Percentiles rank a stretch among this genome's conserved stretches.
Evolutionary conservation across 306 rosid species (phyloP).

Genomic region (Acacia crassicarpa): DNA sequence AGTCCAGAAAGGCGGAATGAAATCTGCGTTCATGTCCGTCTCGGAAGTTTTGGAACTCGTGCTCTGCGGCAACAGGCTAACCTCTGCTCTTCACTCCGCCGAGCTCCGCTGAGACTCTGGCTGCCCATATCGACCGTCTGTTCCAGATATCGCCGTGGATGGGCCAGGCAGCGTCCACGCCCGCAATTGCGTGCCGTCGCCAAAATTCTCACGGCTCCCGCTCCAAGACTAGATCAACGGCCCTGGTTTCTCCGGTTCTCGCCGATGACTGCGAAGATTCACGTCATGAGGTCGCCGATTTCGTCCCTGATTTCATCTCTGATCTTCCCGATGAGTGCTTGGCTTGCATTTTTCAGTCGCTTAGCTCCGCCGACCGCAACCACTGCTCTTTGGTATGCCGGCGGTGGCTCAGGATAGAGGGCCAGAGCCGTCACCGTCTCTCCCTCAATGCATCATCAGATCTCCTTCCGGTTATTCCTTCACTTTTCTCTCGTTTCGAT

Average conservation of each 20-base stretch:
- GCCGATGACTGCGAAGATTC: conserved; percentile 13
- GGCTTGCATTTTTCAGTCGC: conserved; percentile 77
- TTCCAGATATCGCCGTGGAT: conserved; percentile 47
- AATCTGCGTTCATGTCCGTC: conserved; percentile 57
- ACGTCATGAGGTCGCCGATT: conserved; percentile 2
- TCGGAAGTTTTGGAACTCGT: neutral
- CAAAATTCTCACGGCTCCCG: conserved; percentile 44
- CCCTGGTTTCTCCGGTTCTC: conserved; percentile 58
- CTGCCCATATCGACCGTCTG: conserved; percentile 30
- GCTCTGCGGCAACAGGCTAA: neutral
- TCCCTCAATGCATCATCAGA: conserved; percentile 76
- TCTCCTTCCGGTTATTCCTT: conserved; percentile 48
- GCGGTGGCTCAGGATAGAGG: conserved; percentile 87
- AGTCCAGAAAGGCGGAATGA: conserved; percentile 45
- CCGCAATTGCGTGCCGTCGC: conserved; percentile 54
- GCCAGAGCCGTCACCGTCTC: conserved; percentile 90
- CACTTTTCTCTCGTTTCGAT: conserved; percentile 83
- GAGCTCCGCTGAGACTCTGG: conserved; percentile 19
- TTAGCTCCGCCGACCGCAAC: conserved; percentile 76
- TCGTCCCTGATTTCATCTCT: conserved; percentile 56
- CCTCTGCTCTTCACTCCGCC: neutral
- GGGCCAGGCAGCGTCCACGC: conserved; percentile 92
- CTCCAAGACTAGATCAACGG: conserved; percentile 53
- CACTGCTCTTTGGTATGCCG: conserved; percentile 85
- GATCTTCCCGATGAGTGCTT: conserved; percentile 89